Base-by-base conservation (phyloP, 495 filamentous ascomycete genomes). In the Paragyromitra xinjiangensis region DNA sequence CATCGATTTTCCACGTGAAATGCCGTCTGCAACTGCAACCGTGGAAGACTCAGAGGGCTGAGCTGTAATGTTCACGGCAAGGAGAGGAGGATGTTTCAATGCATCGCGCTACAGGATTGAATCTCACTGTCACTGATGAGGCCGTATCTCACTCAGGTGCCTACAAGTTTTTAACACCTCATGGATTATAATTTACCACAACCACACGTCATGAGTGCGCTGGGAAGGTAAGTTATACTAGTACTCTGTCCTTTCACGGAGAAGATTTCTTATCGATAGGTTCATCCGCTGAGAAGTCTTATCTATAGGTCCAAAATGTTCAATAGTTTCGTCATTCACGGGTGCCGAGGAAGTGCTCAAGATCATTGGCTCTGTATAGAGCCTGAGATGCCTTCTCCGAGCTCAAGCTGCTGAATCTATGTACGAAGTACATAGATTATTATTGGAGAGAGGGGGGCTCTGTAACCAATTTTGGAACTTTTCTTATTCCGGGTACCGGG, bases 401-500 rank as follows among this genome's bases (percentile, higher is more conserved):
- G 69, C 50, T 48, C 40, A 40, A 66, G 61, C 61, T 77, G 74
- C 74, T 77, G 70, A 77, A 77, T 77, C 68, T 77, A 77, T 77
- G 74, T 77, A 73, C 69, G 19, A 39, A 44, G 74, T 72, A 77
- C 74, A 77, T 77, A 73, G 48, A 77, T 73, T 77, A 73, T 62
- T 73, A 65, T 64, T 77, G 53, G 71, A 69, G 63, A 68, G 63
- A 50, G 62, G 40, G 69, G 71, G 48, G 16, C 42, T 73, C 69
- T 66, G 29, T 73, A 73, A 29, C 61, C 69, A 70, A 73, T 59
- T 56, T 70, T 45, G 37, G 50, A 73, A 66, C 29, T 59, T 56
- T 75, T 75, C 69, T 72, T 65, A 71, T 77, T 77, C 74, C 69
- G 69, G 69, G 69, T 73, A 77, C 73, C 69, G 74, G 74, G 61